phyloP scores from a whole-genome alignment of 1,139 yeast species.

The Geotrichum fermentans region DNA sequence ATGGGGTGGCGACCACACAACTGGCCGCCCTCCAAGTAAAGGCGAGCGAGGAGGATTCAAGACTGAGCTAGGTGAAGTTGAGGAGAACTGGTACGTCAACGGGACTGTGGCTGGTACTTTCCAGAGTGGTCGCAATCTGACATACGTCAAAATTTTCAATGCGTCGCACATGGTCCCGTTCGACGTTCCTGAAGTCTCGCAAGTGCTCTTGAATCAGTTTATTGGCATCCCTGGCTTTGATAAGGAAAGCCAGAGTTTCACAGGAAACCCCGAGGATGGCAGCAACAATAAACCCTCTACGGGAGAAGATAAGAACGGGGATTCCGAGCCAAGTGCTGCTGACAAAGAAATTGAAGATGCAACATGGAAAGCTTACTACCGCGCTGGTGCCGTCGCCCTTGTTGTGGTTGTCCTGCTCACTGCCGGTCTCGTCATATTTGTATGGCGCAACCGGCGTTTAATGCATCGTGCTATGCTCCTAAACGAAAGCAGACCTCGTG shows the following conservation, averaged over 20 bases:
- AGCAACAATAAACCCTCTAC: neutral
- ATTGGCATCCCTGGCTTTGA: conserved; percentile 16
- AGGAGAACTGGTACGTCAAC: conserved; percentile 30
- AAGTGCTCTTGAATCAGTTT: conserved; percentile 48
- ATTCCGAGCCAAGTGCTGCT: conserved; percentile 1
- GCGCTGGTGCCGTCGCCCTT: conserved; percentile 40
- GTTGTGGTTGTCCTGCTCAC: conserved; percentile 34
- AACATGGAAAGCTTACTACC: conserved; percentile 38
- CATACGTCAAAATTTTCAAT: conserved; percentile 67
- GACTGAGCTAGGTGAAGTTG: conserved; percentile 22
- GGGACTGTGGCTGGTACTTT: conserved; percentile 33
- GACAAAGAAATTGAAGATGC: conserved; percentile 31
- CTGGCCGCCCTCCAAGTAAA: conserved; percentile 32
- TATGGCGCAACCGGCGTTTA: conserved; percentile 27
- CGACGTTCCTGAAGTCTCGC: conserved; percentile 65
- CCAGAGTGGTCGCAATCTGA: conserved; percentile 58
- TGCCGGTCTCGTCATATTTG: conserved; percentile 28
- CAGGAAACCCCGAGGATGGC: neutral
- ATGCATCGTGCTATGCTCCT: conserved; percentile 10
- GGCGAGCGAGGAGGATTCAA: conserved; percentile 30
- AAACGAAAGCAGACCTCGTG: conserved; percentile 14
- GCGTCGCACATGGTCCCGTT: conserved; percentile 95
- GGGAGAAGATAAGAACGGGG: conserved; percentile 1
- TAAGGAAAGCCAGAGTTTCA: conserved; percentile 9
- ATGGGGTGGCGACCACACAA: conserved; percentile 70